Evolutionary conservation across 2,329 filamentous ascomycete species (phyloP).

Genomic region (Xenoacremonium recifei): DNA sequence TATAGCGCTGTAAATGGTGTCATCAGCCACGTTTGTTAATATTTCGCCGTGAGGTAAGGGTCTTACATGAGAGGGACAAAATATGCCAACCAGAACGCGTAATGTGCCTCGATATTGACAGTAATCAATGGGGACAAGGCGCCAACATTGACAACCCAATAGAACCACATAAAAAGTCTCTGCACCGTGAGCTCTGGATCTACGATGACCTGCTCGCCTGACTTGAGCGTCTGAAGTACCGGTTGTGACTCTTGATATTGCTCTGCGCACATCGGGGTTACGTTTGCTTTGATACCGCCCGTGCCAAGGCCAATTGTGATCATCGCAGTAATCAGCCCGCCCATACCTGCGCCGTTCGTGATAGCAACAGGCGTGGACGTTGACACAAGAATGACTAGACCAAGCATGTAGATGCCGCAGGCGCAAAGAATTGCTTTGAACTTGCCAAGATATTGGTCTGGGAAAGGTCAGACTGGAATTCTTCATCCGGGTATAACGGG

Average conservation of each 20-base stretch:
- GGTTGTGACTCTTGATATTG: slow-evolving; percentile 59
- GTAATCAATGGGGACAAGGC: too few relatives aligned
- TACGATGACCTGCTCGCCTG: slow-evolving; percentile 62
- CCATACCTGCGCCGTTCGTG: slow-evolving; percentile 52
- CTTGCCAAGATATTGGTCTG: slow-evolving; percentile 66
- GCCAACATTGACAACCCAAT: slow-evolving; percentile 71
- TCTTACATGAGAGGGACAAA: too few relatives aligned
- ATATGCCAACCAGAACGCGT: too few relatives aligned
- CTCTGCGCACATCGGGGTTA: slow-evolving; percentile 66
- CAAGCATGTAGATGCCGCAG: slow-evolving; percentile 60
- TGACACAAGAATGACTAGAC: slow-evolving; percentile 64
- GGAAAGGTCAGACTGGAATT: too few relatives aligned
- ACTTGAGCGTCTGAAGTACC: slow-evolving; percentile 48
- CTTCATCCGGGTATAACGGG: too few relatives aligned
- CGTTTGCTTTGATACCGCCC: slow-evolving; percentile 74
- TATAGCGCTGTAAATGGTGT: too few relatives aligned
- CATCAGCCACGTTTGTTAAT: too few relatives aligned
- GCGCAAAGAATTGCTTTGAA: slow-evolving; percentile 67
- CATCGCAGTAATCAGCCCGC: slow-evolving; percentile 61
- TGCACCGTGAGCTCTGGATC: slow-evolving; percentile 62
- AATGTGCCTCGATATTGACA: too few relatives aligned
- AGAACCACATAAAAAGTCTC: slow-evolving; percentile 68
- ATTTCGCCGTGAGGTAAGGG: too few relatives aligned
- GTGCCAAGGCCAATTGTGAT: slow-evolving; percentile 58
- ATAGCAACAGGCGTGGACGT: slow-evolving; percentile 65